Evolutionary conservation across 768 basidiomycete species (phyloP).

Genomic region (Suillus lakei): DNA sequence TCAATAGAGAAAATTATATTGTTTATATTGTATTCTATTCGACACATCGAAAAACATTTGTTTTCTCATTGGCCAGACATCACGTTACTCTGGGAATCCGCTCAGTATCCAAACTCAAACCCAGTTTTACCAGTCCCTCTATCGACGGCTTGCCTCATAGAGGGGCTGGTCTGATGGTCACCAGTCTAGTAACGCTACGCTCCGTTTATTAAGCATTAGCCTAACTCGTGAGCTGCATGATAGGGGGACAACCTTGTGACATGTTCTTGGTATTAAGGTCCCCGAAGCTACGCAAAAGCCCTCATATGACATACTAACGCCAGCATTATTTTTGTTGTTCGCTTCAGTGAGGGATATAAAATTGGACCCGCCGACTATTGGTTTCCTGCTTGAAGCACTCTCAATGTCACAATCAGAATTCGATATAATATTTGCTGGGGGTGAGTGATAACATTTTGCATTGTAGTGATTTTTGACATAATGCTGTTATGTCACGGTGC

Average conservation of each 20-base stretch:
- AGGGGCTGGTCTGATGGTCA: too few species aligned
- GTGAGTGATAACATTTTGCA: neutral
- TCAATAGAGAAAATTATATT: too few species aligned
- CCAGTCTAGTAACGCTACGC: too few species aligned
- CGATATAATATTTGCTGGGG: conserved; percentile 2
- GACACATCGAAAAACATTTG: too few species aligned
- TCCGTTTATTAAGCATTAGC: neutral
- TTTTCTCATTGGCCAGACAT: too few species aligned
- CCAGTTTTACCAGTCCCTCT: too few species aligned
- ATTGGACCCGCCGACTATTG: neutral
- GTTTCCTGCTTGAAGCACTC: neutral
- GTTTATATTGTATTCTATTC: too few species aligned
- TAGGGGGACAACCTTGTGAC: neutral
- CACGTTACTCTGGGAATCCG: too few species aligned
- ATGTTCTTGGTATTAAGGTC: too few species aligned
- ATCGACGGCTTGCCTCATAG: too few species aligned
- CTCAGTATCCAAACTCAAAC: too few species aligned
- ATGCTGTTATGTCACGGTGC: neutral
- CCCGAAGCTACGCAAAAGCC: neutral
- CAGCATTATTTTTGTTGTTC: neutral
- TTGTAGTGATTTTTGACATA: neutral
- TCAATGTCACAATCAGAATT: conserved; percentile 1
- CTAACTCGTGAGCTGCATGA: neutral
- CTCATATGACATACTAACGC: neutral
- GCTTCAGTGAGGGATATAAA: neutral